Evolutionary conservation across 306 rosid genomes (phyloP).

Genomic region (Cicer bijugum): DNA sequence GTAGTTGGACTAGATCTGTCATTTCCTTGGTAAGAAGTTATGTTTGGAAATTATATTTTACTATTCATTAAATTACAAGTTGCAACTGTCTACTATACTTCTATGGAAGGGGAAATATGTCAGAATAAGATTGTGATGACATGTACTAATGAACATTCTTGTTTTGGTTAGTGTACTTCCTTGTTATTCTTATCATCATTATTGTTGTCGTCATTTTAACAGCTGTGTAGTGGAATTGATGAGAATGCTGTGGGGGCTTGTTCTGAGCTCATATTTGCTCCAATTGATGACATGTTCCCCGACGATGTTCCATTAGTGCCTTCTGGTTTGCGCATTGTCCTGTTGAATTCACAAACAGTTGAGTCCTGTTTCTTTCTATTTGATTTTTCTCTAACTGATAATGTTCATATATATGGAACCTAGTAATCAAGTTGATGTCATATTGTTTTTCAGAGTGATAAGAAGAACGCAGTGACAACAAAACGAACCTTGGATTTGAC

Average conservation of each 20-base stretch:
- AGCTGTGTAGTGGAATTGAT: conserved; percentile 83
- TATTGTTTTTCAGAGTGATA: conserved; percentile 59
- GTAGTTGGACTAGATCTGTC: background rate
- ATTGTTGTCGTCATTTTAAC: conserved; percentile 13
- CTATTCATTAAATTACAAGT: background rate
- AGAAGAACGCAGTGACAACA: conserved; percentile 58
- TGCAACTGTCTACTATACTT: conserved; percentile 13
- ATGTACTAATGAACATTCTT: background rate
- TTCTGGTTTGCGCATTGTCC: conserved; percentile 92
- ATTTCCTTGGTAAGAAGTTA: background rate
- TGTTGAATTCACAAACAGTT: conserved; percentile 89
- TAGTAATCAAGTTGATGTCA: background rate
- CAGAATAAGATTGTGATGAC: background rate
- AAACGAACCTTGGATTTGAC: conserved; percentile 85
- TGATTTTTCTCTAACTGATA: conserved; percentile 52
- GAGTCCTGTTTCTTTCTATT: conserved; percentile 51
- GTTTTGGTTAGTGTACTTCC: background rate
- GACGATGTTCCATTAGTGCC: conserved; percentile 88
- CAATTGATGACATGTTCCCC: conserved; percentile 89
- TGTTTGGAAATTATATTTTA: background rate
- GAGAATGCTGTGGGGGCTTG: conserved; percentile 84
- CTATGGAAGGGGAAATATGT: background rate
- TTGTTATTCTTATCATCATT: background rate
- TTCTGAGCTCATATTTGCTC: conserved; percentile 88
- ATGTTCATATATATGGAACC: conserved; percentile 13